phyloP scores from a whole-genome alignment of 164 flowering plant genomes.

The Amborella trichopoda region DNA sequence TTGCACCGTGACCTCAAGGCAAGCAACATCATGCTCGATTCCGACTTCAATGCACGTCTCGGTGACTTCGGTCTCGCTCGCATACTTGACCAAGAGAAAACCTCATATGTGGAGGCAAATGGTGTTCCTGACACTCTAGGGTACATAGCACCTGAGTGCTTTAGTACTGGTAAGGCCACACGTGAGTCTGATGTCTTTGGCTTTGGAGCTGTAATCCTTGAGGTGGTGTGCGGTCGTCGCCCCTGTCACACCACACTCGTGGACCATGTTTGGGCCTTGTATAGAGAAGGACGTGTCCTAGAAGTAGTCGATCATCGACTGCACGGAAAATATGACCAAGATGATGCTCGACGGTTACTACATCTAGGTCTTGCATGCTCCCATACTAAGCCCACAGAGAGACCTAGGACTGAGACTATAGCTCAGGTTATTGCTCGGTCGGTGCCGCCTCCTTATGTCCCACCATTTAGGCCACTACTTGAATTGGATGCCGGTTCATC shows the following conservation, averaged over 20 bases:
- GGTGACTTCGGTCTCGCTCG: conserved; percentile 20
- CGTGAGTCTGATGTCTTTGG: conserved; percentile 50
- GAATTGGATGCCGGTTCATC: no score
- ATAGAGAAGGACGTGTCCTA: conserved; percentile 41
- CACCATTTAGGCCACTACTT: no score
- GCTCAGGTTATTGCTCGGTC: no score
- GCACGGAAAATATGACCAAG: conserved; percentile 16
- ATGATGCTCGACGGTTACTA: conserved; percentile 38
- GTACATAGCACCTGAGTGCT: conserved; percentile 62
- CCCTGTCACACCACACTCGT: conserved; percentile 36
- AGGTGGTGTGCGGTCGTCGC: conserved; percentile 44
- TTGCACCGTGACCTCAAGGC: conserved; percentile 16
- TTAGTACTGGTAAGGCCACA: conserved; percentile 58
- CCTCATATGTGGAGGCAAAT: conserved; percentile 11
- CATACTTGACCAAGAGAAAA: conserved; percentile 8
- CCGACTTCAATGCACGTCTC: conserved; percentile 11
- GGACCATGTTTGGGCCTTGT: conserved; percentile 58
- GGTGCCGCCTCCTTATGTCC: no score
- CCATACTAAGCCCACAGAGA: conserved; percentile 38
- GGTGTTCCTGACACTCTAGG: conserved; percentile 46
- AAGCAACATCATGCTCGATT: conserved; percentile 11
- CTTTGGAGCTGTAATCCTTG: conserved; percentile 58
- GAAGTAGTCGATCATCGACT: conserved; percentile 42
- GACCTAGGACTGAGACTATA: no score
- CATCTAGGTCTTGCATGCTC: conserved; percentile 60